Conservation (phyloP, 768 basidiomycete genomes). For the Mycena haematopus region DNA sequence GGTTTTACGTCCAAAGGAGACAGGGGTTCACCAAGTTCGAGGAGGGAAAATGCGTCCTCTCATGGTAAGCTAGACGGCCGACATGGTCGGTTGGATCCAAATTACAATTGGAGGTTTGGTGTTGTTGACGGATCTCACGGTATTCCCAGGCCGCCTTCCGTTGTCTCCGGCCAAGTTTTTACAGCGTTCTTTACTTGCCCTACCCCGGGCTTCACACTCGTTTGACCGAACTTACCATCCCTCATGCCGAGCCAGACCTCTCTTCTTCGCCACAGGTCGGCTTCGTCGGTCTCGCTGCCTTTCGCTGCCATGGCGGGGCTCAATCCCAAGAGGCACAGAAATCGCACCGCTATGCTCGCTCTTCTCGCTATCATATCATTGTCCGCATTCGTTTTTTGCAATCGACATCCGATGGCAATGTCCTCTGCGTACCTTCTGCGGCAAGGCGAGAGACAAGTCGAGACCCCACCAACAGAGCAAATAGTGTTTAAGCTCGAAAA, state of each 20-base stretch:
- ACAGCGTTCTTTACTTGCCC: conserved; percentile 12
- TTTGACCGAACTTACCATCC: conserved; percentile 32
- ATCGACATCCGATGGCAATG: conserved; percentile 47
- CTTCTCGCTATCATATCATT: conserved; percentile 58
- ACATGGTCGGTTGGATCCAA: not conserved
- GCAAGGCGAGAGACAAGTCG: conserved; percentile 30
- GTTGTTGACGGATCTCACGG: conserved; percentile 1
- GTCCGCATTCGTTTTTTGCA: conserved; percentile 62
- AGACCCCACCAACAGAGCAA: conserved; percentile 41
- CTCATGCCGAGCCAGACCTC: conserved; percentile 41
- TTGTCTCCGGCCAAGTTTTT: not conserved
- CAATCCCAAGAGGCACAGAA: conserved; percentile 54
- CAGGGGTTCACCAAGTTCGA: not conserved
- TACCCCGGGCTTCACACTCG: conserved; percentile 18
- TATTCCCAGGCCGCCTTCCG: not conserved
- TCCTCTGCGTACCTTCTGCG: conserved; percentile 44
- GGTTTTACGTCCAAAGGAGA: not conserved
- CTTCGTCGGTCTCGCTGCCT: conserved; percentile 27
- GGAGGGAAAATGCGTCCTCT: not conserved
- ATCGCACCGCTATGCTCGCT: conserved; percentile 60
- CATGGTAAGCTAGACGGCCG: not conserved
- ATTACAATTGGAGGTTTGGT: not conserved
- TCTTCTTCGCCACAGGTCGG: conserved; percentile 39
- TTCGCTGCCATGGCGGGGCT: conserved; percentile 40
- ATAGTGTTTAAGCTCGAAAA: conserved; percentile 43